These are phyloP conservation scores for Mortierella sp. DNA, from an alignment of 371 early-diverging fungal genomes.

Conservation along the genomic window DNA sequence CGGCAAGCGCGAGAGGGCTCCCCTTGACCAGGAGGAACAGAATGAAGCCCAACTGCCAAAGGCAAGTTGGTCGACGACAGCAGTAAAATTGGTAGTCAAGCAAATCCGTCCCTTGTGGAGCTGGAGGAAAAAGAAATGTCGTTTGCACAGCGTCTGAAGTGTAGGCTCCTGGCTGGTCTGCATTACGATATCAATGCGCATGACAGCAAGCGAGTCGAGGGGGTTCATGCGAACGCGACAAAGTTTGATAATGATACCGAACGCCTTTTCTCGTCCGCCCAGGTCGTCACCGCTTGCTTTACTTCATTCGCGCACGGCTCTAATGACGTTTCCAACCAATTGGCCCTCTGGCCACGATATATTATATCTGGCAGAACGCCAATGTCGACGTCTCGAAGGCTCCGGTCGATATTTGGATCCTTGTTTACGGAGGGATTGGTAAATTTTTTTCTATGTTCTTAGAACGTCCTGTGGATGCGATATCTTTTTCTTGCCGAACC, in stretches of 20 bases:
- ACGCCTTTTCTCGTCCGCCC: slow-evolving; percentile 85
- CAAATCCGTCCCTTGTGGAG: slow-evolving; percentile 16
- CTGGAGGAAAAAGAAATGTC: slow-evolving; percentile 8
- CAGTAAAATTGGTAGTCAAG: not conserved
- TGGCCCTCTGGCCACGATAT: slow-evolving; percentile 81
- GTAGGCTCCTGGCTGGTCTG: slow-evolving; percentile 57
- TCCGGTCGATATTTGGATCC: slow-evolving; percentile 64
- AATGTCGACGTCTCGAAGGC: slow-evolving; percentile 64
- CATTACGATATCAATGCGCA: slow-evolving; percentile 69
- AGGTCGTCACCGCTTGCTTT: slow-evolving; percentile 84
- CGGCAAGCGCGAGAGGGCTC: slow-evolving; percentile 56
- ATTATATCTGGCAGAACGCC: slow-evolving; percentile 74
- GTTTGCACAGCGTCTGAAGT: slow-evolving; percentile 5
- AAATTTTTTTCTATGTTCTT: no score
- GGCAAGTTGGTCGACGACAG: not conserved
- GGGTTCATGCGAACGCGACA: slow-evolving; percentile 70
- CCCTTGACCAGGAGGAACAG: slow-evolving; percentile 28
- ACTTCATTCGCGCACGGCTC: slow-evolving; percentile 92
- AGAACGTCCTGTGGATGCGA: no score
- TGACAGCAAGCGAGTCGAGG: slow-evolving; percentile 55
- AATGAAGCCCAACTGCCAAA: no score
- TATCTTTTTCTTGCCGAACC: no score
- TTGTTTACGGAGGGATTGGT: slow-evolving; percentile 59
- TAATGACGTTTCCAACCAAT: slow-evolving; percentile 91
- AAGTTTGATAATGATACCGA: slow-evolving; percentile 85